Percentiles rank a stretch among this genome's conserved stretches.
Conservation (phyloP, 352 stramenopile genomes). For the Phytophthora sp. region DNA sequence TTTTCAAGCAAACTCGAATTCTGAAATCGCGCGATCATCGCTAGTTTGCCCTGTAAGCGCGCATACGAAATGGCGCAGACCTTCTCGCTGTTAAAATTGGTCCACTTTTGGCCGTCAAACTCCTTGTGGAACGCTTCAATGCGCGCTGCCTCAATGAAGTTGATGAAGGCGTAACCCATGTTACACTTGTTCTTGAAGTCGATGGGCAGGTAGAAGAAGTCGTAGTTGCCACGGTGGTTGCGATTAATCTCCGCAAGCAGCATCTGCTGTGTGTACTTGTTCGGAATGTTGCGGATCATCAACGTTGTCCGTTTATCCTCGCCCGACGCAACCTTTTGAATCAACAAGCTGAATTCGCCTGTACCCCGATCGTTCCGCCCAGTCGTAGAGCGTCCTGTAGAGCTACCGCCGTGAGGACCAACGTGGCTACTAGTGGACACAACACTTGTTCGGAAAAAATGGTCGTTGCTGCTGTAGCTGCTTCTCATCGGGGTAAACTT, state of each 20-base stretch:
- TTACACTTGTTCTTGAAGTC: conserved; percentile 99
- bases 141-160: conserved; percentile 94
- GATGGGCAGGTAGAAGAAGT: conserved; percentile 99
- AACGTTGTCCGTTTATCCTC: conserved; percentile 97
- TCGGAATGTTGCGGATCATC: conserved; percentile 99
- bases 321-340: conserved; percentile 78
- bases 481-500: conserved; percentile 37
- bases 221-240: conserved; percentile 92
- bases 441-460: conserved; percentile 24
- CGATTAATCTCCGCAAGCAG: conserved; percentile 97
- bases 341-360: conserved; percentile 79
- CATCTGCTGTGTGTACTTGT: conserved; percentile 99
- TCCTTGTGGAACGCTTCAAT: conserved; percentile 86
- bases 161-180: conserved; percentile 99
- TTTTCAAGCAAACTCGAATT: conserved; percentile 97
- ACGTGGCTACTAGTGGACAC: conserved; percentile 15
- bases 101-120: conserved; percentile 93
- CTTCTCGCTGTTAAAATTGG: conserved; percentile 99
- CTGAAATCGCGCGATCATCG: conserved; percentile 99
- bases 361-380: conserved; percentile 71
- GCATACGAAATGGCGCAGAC: conserved; percentile 99
- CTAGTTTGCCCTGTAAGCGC: conserved; percentile 96
- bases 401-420: conserved; percentile 9
- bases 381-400: conserved; percentile 9
- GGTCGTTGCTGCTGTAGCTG: conserved; percentile 32